phyloP scores from a whole-genome alignment of 2,329 filamentous ascomycete genomes.

The Diaporthe nobilis region DNA sequence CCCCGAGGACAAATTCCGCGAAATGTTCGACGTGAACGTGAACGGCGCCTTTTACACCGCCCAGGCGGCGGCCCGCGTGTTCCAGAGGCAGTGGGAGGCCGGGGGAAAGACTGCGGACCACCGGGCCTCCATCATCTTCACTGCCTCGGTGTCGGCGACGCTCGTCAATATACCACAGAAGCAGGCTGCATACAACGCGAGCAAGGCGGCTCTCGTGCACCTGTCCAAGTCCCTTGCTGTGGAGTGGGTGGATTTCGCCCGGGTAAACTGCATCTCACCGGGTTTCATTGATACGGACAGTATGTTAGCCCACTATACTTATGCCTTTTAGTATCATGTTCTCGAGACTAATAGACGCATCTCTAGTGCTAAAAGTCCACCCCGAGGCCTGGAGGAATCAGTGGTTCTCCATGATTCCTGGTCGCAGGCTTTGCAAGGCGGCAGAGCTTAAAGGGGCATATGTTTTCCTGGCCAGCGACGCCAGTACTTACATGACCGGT shows the following conservation, averaged over 20 bases:
- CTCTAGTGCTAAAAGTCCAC: constrained; percentile 52
- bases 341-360: constrained; percentile 43
- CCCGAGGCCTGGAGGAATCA: constrained; percentile 49
- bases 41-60: constrained; percentile 50
- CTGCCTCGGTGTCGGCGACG: constrained; percentile 55
- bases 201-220: constrained; percentile 58
- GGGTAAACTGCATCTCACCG: constrained; percentile 57
- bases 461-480: constrained; percentile 56
- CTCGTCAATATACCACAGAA: constrained; percentile 58
- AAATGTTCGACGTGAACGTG: constrained; percentile 57
- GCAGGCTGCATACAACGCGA: constrained; percentile 59
- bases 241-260: constrained; percentile 58
- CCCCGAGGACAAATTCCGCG: constrained; percentile 54
- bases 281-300: constrained; percentile 30
- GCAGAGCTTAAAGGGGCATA: constrained; percentile 54
- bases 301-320: too few relatives aligned
- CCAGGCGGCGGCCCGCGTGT: constrained; percentile 54
- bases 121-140: constrained; percentile 57
- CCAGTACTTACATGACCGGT: constrained; percentile 58
- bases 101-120: constrained; percentile 42
- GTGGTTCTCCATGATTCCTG: constrained; percentile 51
- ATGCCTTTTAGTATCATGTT: too few relatives aligned
- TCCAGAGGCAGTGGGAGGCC: constrained; percentile 52
- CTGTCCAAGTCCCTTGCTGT: constrained; percentile 58
- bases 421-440: constrained; percentile 49